Evolutionary conservation across 1,284 basidiomycete species (phyloP).

Genomic region (Laetiporus sulphureus): DNA sequence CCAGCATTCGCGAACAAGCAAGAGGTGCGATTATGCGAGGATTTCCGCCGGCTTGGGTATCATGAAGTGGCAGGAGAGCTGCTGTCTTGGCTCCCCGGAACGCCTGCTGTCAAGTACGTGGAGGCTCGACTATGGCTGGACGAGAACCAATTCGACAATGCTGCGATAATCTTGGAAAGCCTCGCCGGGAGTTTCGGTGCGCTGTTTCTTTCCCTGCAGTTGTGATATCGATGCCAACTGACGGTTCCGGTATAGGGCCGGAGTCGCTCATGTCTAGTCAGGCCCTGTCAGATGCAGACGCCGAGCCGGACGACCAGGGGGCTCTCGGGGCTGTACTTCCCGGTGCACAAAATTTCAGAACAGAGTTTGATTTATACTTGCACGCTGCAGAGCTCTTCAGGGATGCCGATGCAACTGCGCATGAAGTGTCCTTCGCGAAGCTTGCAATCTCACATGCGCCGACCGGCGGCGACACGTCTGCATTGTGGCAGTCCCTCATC

Average conservation of each 20-base stretch:
- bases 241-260: no score
- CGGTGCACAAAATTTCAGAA: slow-evolving; percentile 45
- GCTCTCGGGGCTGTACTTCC: slow-evolving; percentile 62
- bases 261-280: slow-evolving; percentile 25
- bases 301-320: slow-evolving; percentile 59
- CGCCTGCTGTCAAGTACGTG: slow-evolving; percentile 71
- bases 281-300: no score
- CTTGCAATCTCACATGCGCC: slow-evolving; percentile 69
- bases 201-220: slow-evolving; percentile 18
- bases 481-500: slow-evolving; percentile 77
- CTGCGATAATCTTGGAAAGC: slow-evolving; percentile 63
- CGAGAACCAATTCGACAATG: slow-evolving; percentile 70
- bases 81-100: slow-evolving; percentile 69
- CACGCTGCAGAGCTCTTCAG: slow-evolving; percentile 75
- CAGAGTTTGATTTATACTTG: slow-evolving; percentile 69
- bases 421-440: slow-evolving; percentile 72
- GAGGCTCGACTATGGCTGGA: slow-evolving; percentile 63
- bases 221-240: slow-evolving; percentile 2
- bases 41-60: slow-evolving; percentile 61
- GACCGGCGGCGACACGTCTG: slow-evolving; percentile 44
- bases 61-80: slow-evolving; percentile 56
- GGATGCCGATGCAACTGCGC: slow-evolving; percentile 42
- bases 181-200: slow-evolving; percentile 76
- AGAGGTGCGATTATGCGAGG: slow-evolving; percentile 70
- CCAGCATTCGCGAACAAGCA: slow-evolving; percentile 56